Percentiles rank a stretch among this genome's conserved stretches.
phyloP scores from a whole-genome alignment of 306 rosid genomes.

The Fragaria iinumae region DNA sequence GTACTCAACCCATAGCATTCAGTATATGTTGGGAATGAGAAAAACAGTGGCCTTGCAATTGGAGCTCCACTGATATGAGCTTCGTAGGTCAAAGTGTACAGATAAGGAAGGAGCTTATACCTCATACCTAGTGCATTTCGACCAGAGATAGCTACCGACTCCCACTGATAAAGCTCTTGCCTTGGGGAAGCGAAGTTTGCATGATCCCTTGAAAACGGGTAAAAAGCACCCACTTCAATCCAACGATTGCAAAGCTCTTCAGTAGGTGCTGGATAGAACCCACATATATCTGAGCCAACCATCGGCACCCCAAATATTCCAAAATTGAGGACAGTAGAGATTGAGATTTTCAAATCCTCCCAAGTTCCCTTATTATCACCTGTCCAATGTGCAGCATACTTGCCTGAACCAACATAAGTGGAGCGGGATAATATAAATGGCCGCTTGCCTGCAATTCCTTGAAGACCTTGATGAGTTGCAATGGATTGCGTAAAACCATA shows the following conservation, averaged over 20 bases:
- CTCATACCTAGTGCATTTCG: slow-evolving; percentile 86
- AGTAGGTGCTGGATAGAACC: slow-evolving; percentile 86
- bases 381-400: slow-evolving; percentile 96
- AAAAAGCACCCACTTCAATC: slow-evolving; percentile 98
- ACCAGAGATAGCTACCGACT: slow-evolving; percentile 79
- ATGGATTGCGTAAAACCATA: slow-evolving; percentile 83
- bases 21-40: slow-evolving; percentile 70
- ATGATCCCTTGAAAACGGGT: slow-evolving; percentile 95
- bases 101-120: slow-evolving; percentile 81
- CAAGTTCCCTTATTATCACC: slow-evolving; percentile 92
- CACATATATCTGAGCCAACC: slow-evolving; percentile 98
- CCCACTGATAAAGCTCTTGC: slow-evolving; percentile 97
- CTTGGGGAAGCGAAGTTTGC: slow-evolving; percentile 89
- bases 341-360: slow-evolving; percentile 81
- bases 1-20: slow-evolving; percentile 73
- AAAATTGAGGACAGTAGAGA: slow-evolving; percentile 84
- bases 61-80: slow-evolving; percentile 87
- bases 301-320: slow-evolving; percentile 97
- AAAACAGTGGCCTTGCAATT: slow-evolving; percentile 95
- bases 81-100: slow-evolving; percentile 89
- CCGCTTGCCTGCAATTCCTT: slow-evolving; percentile 73
- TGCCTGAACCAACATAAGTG: slow-evolving; percentile 85
- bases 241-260: slow-evolving; percentile 97
- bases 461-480: slow-evolving; percentile 88
- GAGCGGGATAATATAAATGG: slow-evolving; percentile 88